Evolutionary conservation across 1,284 basidiomycete species (phyloP), one percentile per base, ranked within the genome.

Genomic region (Fomitopsis pinicola): DNA sequence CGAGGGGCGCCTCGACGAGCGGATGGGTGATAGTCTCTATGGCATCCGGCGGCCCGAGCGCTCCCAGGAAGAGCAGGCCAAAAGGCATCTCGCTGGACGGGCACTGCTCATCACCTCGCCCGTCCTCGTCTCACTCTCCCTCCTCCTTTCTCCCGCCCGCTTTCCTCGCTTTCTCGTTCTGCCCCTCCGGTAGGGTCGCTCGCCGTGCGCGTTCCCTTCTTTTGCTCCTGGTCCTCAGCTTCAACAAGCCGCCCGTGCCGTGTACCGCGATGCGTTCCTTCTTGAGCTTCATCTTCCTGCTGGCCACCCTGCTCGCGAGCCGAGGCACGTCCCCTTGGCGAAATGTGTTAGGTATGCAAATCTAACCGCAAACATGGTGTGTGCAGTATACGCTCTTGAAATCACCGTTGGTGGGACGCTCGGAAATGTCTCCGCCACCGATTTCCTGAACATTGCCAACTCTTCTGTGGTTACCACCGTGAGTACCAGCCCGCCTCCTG

Each of bases 401-500:
- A 76, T 89, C 66, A 75, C 75, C 36, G 69, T 87, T 36, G 78
- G 77, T 38, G 73, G 71, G 10, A 59, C 62, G 26, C 22, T 73
- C 35, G 69, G 69, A 42, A 78, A 72, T 58, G 67, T 88, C 59
- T 67, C 74, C 38, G 76, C 81, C 17, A 67, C 66, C 26, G 67
- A 85, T 26, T 78, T 87, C 58, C 72, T 89, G 35, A 67, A 68
- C 46, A 71, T 84, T 45, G 75, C 77, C 10, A 76, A 80, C 58
- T 68, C 72, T 44, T 64, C 72, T 19, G 74, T 82, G 53, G 74
- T 72, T 57, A 66, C 65, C 14, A 72, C 72, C 38, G 84, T 86
- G 66, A 66, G 84, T 73, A 10, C 3, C 14, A 17, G 40, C 42
- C 35, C 4, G 1, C 14, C 52, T 53, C 40, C 12, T 40, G 38